Percentiles rank a stretch among this genome's conserved stretches.
Conservation (phyloP, 2,329 filamentous ascomycete genomes). For the Diaporthe sp. region DNA sequence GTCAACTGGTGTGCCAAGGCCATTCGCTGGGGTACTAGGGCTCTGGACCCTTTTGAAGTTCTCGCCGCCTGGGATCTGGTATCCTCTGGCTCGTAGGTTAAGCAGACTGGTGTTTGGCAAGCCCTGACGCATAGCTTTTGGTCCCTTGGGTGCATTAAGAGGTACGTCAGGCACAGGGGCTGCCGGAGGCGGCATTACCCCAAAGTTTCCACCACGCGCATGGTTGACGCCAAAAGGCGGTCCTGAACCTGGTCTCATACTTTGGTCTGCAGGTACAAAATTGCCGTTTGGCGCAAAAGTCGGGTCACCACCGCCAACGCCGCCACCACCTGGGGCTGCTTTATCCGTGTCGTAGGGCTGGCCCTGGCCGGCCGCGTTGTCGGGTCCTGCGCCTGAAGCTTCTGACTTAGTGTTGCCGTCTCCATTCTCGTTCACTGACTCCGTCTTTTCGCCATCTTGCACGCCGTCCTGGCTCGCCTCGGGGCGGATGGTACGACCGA, state of each 20-base stretch:
- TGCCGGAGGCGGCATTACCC: conserved; percentile 39
- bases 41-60: conserved; percentile 50
- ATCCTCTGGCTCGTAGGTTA: conserved; percentile 69
- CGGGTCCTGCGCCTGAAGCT: conserved; percentile 19
- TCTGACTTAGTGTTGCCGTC: conserved; percentile 25
- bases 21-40: conserved; percentile 38
- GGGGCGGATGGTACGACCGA: conserved; percentile 46
- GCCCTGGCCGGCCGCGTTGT: conserved; percentile 15
- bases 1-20: conserved; percentile 37
- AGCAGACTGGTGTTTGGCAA: conserved; percentile 84
- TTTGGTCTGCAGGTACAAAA: conserved; percentile 35
- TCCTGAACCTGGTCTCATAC: conserved; percentile 38
- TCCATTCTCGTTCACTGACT: conserved; percentile 23
- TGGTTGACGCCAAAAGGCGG: conserved; percentile 29
- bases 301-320: conserved; percentile 35
- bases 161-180: conserved; percentile 58
- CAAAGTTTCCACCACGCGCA: conserved; percentile 37
- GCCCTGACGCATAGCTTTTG: conserved; percentile 93
- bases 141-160: conserved; percentile 87
- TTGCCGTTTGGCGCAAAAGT: conserved; percentile 27
- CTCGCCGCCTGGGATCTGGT: conserved; percentile 51
- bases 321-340: conserved; percentile 38
- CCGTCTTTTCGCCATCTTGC: conserved; percentile 37
- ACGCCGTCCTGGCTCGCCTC: conserved; percentile 34
- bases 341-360: conserved; percentile 17